These are phyloP conservation scores for Alternaria dauci DNA, from an alignment of 2,329 filamentous ascomycete species.

Conservation along the genomic window DNA sequence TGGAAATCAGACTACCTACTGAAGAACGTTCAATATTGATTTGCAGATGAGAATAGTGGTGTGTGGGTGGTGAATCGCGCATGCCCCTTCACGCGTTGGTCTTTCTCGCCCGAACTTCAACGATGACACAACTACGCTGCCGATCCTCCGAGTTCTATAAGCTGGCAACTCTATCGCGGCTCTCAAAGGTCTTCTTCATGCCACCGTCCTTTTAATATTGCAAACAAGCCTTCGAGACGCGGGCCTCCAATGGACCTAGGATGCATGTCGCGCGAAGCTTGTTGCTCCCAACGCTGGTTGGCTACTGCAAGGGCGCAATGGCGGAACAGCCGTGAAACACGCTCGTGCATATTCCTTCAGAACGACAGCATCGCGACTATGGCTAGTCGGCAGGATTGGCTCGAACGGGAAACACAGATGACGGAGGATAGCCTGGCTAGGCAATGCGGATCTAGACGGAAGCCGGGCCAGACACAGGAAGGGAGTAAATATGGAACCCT, in stretches of 20 bases:
- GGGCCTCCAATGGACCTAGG: slow-evolving; percentile 6
- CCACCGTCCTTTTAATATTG: slow-evolving; percentile 12
- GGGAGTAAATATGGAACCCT: slow-evolving; percentile 1
- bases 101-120: neutral
- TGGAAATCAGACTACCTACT: neutral
- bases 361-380: slow-evolving; percentile 22
- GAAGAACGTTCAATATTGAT: neutral
- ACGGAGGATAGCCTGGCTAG: slow-evolving; percentile 10
- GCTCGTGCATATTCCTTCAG: slow-evolving; percentile 20
- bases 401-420: slow-evolving; percentile 13
- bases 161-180: neutral
- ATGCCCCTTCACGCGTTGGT: neutral
- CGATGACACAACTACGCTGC: neutral
- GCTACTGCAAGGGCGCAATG: slow-evolving; percentile 14
- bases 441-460: slow-evolving; percentile 14
- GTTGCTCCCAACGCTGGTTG: slow-evolving; percentile 27
- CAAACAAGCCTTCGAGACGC: slow-evolving; percentile 24
- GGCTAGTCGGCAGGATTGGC: slow-evolving; percentile 17
- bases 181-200: slow-evolving; percentile 3
- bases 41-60: slow-evolving; percentile 3
- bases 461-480: slow-evolving; percentile 15
- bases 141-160: neutral
- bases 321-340: slow-evolving; percentile 34
- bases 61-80: neutral
- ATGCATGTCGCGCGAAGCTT: slow-evolving; percentile 23